phyloP scores from a whole-genome alignment of 2,329 filamentous ascomycete genomes.

The Zasmidium angulare region DNA sequence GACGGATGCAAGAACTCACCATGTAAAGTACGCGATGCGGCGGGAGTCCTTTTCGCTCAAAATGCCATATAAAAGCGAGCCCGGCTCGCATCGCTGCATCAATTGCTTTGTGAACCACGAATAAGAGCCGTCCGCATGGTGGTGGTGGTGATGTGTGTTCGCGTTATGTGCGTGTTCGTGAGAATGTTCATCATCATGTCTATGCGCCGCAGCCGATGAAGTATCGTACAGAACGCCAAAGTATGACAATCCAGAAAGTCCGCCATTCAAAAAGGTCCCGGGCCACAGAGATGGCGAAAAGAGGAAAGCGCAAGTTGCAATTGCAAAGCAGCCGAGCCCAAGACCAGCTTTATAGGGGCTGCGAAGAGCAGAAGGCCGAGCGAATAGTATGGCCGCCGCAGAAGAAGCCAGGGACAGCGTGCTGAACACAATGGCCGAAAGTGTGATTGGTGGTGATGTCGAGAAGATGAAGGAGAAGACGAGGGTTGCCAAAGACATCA shows the following conservation, averaged over 20 bases:
- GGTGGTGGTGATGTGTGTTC: conserved; percentile 28
- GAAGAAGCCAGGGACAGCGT: conserved; percentile 43
- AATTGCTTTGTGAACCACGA: conserved; percentile 73
- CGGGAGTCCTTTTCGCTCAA: conserved; percentile 88
- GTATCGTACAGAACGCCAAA: conserved; percentile 45
- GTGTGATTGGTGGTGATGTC: conserved; percentile 34
- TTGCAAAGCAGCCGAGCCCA: conserved; percentile 34
- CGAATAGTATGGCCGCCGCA: conserved; percentile 44
- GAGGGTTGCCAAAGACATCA: conserved; percentile 39
- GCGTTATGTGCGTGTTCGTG: conserved; percentile 34
- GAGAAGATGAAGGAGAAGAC: conserved; percentile 36
- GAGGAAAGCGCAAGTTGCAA: conserved; percentile 35
- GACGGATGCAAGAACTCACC: conserved; percentile 54
- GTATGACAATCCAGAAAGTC: conserved; percentile 37
- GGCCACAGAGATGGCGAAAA: conserved; percentile 37
- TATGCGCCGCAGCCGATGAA: conserved; percentile 27
- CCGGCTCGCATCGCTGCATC: conserved; percentile 66
- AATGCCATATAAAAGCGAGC: conserved; percentile 81
- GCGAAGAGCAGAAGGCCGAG: conserved; percentile 43
- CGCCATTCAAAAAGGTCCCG: conserved; percentile 35
- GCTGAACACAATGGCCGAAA: conserved; percentile 39
- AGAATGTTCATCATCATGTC: conserved; percentile 30
- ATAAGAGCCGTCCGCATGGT: conserved; percentile 47
- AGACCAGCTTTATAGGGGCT: conserved; percentile 37
- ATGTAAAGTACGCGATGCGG: conserved; percentile 96